Base-by-base conservation (phyloP, 768 basidiomycete species). In the Cyclocybe cylindracea region DNA sequence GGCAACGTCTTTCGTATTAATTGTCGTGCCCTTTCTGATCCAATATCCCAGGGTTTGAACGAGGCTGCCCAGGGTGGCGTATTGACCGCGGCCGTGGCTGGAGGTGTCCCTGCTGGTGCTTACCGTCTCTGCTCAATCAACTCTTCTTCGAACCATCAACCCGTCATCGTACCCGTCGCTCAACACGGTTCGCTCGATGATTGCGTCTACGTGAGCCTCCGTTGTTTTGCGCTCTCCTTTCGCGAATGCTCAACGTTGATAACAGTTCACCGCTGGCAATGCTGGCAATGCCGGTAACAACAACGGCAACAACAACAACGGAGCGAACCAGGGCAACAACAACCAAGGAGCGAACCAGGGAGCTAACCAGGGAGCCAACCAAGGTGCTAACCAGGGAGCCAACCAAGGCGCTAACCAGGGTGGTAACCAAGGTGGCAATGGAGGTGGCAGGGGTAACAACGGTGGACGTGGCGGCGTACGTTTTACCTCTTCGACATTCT, bases 121-220 rank as follows among this genome's bases (percentile, higher is more conserved):
- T 89, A 91, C 70, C 72, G 77, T 51, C 62, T 86, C 18, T 75
- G 79, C 53, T 78, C 81, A 5, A 85, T 86, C 65, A 81, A 80
- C 59, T 61, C 76, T 31, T 72, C 78, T 11, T 61, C 78, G 9
- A 87, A 87, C 67, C 84, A 87, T 58, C 78, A 79, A 57, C 84
- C 80, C 3, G 77, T 70, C 44, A 67, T 85, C 50, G 82, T 79
- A 39, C 73, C 84, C 13, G 64, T 87, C 42, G 84, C 79, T 13
- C 84, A 83, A 57, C 86, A 83, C 56, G 84, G 85, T 53, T 66
- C 69, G 16, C 61, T 84, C 32, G 83, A 87, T 62, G 85, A 89
- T 61, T 72, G 70, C 44, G 62, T 81, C 66, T 86, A 86, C 66
- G 79, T 85, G 54, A 57, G 78, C 74, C 38, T 74, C 60, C 73